A percentile compares a stretch with the other conserved stretches of the same genome.
Evolutionary conservation across 768 basidiomycete genomes (phyloP).

Genomic region (Mycena olivaceomarginata): DNA sequence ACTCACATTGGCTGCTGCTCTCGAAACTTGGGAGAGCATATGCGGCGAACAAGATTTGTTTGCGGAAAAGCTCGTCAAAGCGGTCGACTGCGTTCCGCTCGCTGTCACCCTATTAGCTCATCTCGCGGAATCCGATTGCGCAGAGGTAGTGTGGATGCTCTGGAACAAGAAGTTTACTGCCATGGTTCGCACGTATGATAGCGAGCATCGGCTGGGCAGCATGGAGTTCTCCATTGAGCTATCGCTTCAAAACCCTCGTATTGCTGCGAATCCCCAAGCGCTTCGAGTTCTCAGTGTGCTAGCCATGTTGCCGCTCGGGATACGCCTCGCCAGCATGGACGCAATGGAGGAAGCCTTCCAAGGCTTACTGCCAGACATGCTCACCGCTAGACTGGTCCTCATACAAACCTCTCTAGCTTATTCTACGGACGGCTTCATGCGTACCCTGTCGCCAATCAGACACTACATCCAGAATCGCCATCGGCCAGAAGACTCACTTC

Average conservation of each 20-base stretch:
- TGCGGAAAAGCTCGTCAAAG: neutral
- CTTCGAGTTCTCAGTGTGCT: neutral
- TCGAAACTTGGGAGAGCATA: neutral
- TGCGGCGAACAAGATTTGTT: neutral
- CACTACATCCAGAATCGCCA: neutral
- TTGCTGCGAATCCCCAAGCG: neutral
- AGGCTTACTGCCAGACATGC: neutral
- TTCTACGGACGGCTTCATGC: neutral
- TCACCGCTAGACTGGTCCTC: neutral
- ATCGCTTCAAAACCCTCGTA: neutral
- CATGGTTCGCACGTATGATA: neutral
- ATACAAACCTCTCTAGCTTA: neutral
- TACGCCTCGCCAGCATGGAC: neutral
- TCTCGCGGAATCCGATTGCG: neutral
- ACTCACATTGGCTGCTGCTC: neutral
- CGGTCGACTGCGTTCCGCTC: neutral
- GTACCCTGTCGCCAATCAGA: neutral
- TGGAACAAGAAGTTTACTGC: slow-evolving; percentile 2
- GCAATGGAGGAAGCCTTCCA: neutral
- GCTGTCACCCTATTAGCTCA: neutral
- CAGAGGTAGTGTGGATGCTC: neutral
- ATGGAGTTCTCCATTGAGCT: neutral
- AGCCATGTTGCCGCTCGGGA: neutral
- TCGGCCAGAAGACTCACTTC: neutral
- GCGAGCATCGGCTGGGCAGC: neutral